These are phyloP conservation scores for Rhypophila decipiens DNA, from an alignment of 495 filamentous ascomycete genomes.

Conservation along the genomic window DNA sequence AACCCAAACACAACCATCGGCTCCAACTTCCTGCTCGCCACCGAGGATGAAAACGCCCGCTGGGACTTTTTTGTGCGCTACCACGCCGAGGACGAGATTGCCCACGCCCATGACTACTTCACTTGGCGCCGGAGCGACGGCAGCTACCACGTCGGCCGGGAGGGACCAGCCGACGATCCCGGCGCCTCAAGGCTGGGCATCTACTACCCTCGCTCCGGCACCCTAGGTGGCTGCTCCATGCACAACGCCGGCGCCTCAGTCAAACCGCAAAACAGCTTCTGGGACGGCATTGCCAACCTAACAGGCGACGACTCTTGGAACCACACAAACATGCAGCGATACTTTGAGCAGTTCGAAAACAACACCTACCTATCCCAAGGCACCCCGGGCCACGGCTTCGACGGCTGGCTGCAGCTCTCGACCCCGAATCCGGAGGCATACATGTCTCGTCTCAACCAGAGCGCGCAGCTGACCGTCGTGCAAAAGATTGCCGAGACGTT, in stretches of 20 bases:
- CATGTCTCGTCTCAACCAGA: conserved; percentile 24
- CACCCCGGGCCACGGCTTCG: conserved; percentile 33
- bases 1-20: conserved; percentile 29
- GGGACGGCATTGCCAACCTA: conserved; percentile 19
- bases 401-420: conserved; percentile 31
- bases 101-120: conserved; percentile 26
- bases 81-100: conserved; percentile 27
- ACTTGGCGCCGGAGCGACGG: conserved; percentile 32
- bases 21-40: conserved; percentile 26
- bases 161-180: conserved; percentile 29
- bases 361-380: conserved; percentile 29
- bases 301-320: conserved; percentile 34
- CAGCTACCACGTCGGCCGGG: conserved; percentile 31
- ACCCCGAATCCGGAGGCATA: conserved; percentile 25
- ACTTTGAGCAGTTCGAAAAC: conserved; percentile 29
- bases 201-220: conserved; percentile 39
- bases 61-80: conserved; percentile 43
- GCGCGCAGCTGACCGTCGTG: conserved; percentile 29
- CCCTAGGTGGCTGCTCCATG: conserved; percentile 37
- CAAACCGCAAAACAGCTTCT: conserved; percentile 31
- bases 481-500: conserved; percentile 27
- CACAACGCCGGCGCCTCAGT: conserved; percentile 33
- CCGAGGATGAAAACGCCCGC: conserved; percentile 29
- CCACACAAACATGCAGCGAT: conserved; percentile 25
- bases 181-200: conserved; percentile 31